phyloP scores from a whole-genome alignment of 176 grass and related monocot species.

The Triticum timopheevii region DNA sequence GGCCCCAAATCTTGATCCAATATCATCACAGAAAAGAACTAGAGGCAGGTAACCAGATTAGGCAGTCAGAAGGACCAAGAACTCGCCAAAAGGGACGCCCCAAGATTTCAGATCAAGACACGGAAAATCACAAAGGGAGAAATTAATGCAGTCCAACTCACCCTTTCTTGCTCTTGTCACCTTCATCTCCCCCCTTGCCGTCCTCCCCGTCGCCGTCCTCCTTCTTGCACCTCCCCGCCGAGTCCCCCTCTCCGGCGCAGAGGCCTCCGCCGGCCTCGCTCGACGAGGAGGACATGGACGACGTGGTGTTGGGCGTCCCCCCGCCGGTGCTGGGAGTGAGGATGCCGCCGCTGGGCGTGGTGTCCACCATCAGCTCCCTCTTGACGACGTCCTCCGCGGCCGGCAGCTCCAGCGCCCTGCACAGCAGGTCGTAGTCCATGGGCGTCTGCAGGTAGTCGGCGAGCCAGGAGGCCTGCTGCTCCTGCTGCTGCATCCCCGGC shows the following conservation, averaged over 20 bases:
- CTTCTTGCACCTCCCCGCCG: slow-evolving; percentile 52
- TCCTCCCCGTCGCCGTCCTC: slow-evolving; percentile 38
- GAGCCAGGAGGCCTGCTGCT: slow-evolving; percentile 11
- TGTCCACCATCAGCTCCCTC: slow-evolving; percentile 35
- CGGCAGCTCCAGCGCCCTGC: slow-evolving; percentile 44
- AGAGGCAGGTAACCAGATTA: neutral
- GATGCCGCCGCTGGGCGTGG: neutral
- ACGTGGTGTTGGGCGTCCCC: slow-evolving; percentile 63
- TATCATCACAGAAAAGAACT: neutral
- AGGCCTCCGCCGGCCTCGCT: slow-evolving; percentile 52
- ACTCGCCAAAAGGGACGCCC: neutral
- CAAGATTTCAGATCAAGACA: slow-evolving; percentile 2
- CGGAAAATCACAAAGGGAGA: neutral
- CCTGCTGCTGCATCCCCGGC: neutral
- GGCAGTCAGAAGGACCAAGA: neutral
- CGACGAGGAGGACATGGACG: slow-evolving; percentile 74
- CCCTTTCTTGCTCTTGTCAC: slow-evolving; percentile 77
- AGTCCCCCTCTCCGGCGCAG: slow-evolving; percentile 46
- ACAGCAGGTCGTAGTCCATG: slow-evolving; percentile 56
- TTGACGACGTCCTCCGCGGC: slow-evolving; percentile 34
- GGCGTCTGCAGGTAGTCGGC: slow-evolving; percentile 31
- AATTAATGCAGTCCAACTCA: slow-evolving; percentile 42
- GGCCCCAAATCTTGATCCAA: slow-evolving; percentile 13
- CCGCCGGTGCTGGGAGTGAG: slow-evolving; percentile 31
- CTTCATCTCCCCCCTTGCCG: slow-evolving; percentile 44